Base-by-base conservation (phyloP, 805 yeast species). In the Wickerhamiella spandovensis region DNA sequence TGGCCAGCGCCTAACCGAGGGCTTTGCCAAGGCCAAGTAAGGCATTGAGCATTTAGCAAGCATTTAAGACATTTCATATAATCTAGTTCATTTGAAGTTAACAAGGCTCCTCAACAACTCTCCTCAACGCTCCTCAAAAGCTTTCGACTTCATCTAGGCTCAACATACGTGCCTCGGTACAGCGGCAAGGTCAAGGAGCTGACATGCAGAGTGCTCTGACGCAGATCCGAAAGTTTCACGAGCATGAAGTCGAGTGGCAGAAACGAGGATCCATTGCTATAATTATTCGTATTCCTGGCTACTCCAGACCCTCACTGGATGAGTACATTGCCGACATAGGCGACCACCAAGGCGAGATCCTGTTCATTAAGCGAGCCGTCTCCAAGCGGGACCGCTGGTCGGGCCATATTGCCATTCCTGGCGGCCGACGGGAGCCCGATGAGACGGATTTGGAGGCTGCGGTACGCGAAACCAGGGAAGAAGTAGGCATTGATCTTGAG, bases 1-100 rank as follows among this genome's bases (percentile, higher is more conserved):
- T 64, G 88, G 86, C 53, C 72, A 69, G 48, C 74, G 73, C 55
- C 78, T 90, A 3, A 5, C 22, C 2, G n/a, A 18, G n/a, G 43
- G 24, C 24, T 39, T 39, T 35, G 47, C 32, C 32, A 28, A 28
- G 32, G 32, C 32, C 32, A 28, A 28, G 32, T 28, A 28, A 28
- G 15, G 12, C 12, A 3, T 28, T 28, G 32, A 4, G n/a, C n/a
- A n/a, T n/a, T n/a, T n/a, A n/a, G n/a, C n/a, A n/a, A n/a, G n/a
- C n/a, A n/a, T n/a, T n/a, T n/a, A n/a, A 25, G 30, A 25, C 30
- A 25, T 25, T 25, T 10, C 30, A 7, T 7, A 7, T 10, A 7
- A 25, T 25, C 30, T 25, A 25, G 30, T 25, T 25, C 6, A 25
- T 25, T 10, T 25, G n/a, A n/a, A n/a, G n/a, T n/a, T n/a, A n/a